Evolutionary conservation across 441 rosid species (phyloP).

Genomic region (Aleurites moluccanus): DNA sequence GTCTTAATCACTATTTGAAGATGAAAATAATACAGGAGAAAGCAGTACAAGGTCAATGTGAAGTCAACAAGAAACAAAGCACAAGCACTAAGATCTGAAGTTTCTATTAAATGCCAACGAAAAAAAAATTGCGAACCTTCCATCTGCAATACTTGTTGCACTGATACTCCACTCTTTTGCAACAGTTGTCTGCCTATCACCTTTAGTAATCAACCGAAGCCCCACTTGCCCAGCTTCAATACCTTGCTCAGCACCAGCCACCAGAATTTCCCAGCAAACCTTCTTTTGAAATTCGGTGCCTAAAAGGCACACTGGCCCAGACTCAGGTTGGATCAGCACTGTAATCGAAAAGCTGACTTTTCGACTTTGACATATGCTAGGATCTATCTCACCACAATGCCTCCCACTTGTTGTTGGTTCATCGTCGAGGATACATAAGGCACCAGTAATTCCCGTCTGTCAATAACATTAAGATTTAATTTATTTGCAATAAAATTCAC

Average conservation of each 20-base stretch:
- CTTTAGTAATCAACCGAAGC: constrained; percentile 89
- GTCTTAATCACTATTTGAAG: constrained; percentile 7
- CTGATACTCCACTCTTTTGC: constrained; percentile 98
- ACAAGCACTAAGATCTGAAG: constrained; percentile 4
- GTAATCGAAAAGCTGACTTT: constrained; percentile 93
- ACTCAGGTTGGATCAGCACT: constrained; percentile 96
- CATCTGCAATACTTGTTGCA: constrained; percentile 98
- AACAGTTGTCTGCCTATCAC: constrained; percentile 90
- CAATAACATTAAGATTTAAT: constrained; percentile 28
- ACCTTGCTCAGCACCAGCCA: constrained; percentile 99
- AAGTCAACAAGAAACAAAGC: too few relatives aligned
- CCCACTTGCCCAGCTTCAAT: constrained; percentile 99
- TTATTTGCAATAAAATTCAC: background rate
- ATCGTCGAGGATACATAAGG: constrained; percentile 95
- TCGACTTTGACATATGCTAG: constrained; percentile 72
- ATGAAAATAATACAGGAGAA: constrained; percentile 12
- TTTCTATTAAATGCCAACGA: constrained; percentile 19
- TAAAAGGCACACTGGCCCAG: constrained; percentile 98
- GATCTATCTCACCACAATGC: constrained; percentile 85
- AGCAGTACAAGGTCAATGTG: too few relatives aligned
- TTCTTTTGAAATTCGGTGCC: constrained; percentile 97
- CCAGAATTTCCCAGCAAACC: constrained; percentile 98
- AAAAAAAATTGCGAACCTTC: constrained; percentile 76
- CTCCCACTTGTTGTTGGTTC: constrained; percentile 93
- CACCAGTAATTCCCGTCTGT: constrained; percentile 87